A percentile compares a stretch with the other conserved stretches of the same genome.
phyloP scores from a whole-genome alignment of 305 asterid species.

The Euphrasia arctica region DNA sequence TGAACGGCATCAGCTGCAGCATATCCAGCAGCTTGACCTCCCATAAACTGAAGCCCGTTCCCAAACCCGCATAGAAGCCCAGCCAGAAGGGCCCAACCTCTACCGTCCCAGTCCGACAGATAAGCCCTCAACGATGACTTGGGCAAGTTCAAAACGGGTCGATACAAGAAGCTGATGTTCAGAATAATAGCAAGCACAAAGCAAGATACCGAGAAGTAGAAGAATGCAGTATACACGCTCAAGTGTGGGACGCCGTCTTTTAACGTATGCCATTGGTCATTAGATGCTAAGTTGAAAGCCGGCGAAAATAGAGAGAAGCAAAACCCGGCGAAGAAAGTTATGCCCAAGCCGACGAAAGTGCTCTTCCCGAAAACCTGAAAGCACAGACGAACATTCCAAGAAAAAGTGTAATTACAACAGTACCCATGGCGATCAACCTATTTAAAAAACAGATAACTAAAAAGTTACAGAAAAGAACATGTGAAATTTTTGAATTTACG shows the following conservation, averaged over 20 bases:
- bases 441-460: background rate
- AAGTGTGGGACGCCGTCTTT: slow-evolving; percentile 45
- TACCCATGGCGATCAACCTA: background rate
- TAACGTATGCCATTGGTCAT: slow-evolving; percentile 61
- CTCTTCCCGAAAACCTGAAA: slow-evolving; percentile 66
- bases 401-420: background rate
- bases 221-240: slow-evolving; percentile 58
- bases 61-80: slow-evolving; percentile 70
- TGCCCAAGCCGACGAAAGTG: slow-evolving; percentile 48
- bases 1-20: slow-evolving; percentile 81
- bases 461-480: background rate
- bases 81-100: slow-evolving; percentile 68
- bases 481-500: too few species aligned
- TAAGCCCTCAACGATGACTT: slow-evolving; percentile 53
- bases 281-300: slow-evolving; percentile 66
- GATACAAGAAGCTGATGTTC: slow-evolving; percentile 51
- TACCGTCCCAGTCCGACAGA: slow-evolving; percentile 55
- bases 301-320: slow-evolving; percentile 67
- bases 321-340: slow-evolving; percentile 60
- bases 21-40: slow-evolving; percentile 83
- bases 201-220: slow-evolving; percentile 67
- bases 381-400: background rate
- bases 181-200: slow-evolving; percentile 52
- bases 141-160: slow-evolving; percentile 48
- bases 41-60: slow-evolving; percentile 75